Conservation (phyloP, 306 rosid species). For the Gastrolobium villosum region DNA sequence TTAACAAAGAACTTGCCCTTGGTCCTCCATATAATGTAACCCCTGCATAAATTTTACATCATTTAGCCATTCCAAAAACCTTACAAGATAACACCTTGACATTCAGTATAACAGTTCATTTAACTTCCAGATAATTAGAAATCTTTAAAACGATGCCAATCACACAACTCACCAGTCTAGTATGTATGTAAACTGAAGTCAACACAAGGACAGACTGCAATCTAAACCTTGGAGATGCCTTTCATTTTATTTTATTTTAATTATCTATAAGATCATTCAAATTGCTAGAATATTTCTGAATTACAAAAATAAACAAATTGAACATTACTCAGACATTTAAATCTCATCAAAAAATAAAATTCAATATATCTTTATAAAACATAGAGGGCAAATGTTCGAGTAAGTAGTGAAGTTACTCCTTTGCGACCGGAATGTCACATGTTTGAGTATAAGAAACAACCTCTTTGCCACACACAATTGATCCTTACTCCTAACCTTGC, state of each 20-base stretch:
- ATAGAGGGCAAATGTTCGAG: no score
- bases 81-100: background rate
- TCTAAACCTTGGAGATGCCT: background rate
- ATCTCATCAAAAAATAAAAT: background rate
- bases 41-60: conserved; percentile 60
- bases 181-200: conserved; percentile 10
- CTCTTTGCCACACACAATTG: no score
- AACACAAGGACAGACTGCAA: conserved; percentile 4
- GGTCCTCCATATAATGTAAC: conserved; percentile 90
- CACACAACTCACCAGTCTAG: background rate
- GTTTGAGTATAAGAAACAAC: no score
- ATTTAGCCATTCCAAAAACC: conserved; percentile 33
- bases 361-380: background rate
- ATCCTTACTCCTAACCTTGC: no score
- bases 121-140: background rate
- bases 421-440: no score
- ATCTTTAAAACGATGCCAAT: background rate
- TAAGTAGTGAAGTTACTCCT: no score
- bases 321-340: background rate
- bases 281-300: background rate
- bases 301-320: background rate
- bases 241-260: background rate
- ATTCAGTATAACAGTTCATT: background rate
- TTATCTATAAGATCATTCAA: background rate
- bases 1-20: conserved; percentile 71